Evolutionary conservation across 371 early-diverging fungal species (phyloP), one percentile per base, ranked within the genome.

Genomic region (Circinella umbellata): DNA sequence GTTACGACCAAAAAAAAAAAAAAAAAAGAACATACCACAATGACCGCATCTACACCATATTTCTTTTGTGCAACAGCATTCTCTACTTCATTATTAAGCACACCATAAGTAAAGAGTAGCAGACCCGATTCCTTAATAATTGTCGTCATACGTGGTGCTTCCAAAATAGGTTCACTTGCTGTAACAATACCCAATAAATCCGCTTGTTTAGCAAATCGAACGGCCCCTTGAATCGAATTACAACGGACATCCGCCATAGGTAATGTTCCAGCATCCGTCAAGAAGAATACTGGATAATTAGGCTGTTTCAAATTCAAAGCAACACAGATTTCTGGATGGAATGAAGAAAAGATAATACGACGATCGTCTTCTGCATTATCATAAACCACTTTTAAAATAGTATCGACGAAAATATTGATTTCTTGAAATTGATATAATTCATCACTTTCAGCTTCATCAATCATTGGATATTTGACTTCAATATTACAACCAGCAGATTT

Each of bases 381-480:
- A 66, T 91, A 91, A 3, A 95, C 91, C 53, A 90, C 90, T 27
- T 92, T 75, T 3, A 98, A 77, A 55, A 98, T 94, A 15, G 86
- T 79, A 73, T 98, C 98, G 8, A 95, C 91, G 74, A 92, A 98
- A 37, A 85, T 77, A 73, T 98, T 98, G 68, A 96, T 79, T 73
- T 98, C 98, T 63, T 89, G 90, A 53, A 79, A 86, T 47, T 73
- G 70, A 1, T 80, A 85, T 18, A 90, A 69, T 37, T 89, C 85
- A 49, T 90, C 91, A 35, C 82, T 84, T 77, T 94, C 94, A 14
- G 94, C 93, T 73, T 98, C 98, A 68, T 95, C 92, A 18, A 90
- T 79, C 88, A 93, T 90, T 0, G 99, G 98, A 73, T 99, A 98
- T 79, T 99, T 99, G 72, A 99, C 89, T 79, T 99, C 99, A 66